Base-by-base conservation (phyloP, 805 yeast species). In the Yamadazyma nakazawae region DNA sequence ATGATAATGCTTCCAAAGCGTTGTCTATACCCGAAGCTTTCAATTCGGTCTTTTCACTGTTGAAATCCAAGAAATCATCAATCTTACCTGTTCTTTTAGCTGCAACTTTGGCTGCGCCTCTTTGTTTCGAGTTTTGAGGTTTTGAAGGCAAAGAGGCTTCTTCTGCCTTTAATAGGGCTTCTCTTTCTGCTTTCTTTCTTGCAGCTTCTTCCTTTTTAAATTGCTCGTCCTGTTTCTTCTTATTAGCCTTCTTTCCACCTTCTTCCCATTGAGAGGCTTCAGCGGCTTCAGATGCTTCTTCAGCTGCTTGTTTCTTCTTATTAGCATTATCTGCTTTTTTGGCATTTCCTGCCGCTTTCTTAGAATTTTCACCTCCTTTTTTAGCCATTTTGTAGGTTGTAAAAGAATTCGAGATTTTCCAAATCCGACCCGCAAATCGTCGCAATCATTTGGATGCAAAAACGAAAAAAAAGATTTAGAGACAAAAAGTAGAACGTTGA, bases 131-230 rank as follows among this genome's bases (percentile, higher is more conserved):
- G 38, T 68, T 67, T 35, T 57, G 55, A 1, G 85, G 79, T 62
- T 83, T 84, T 8, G 80, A 53, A 1, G 87, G 87, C 54, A 82
- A 62, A 14, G 82, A 70, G 13, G 74, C 84, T 57, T 82, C 88
- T 63, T 84, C 91, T 9, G 78, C 84, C 51, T 72, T 69, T 52
- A 86, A 64, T 50, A 80, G 66, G 1, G 81, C 81, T 37, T 87
- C 94, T 56, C 94, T 76, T 61, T 87, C 94, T n/a, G 87, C 85
- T 72, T 87, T 88, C 72, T 84, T 85, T 46, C 81, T 75, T 8
- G 84, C 82, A 5, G 87, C 91, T 57, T 85, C 91, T 42, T 84
- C 89, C 59, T 76, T 81, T 67, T 85, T 87, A 46, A 79, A 81
- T 42, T 76, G 80, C 13, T 79, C 84, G 18, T 79, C 86, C 45